These are phyloP conservation scores for Myriosclerotinia scirpicola DNA, from an alignment of 2,329 filamentous ascomycete genomes.

Conservation along the genomic window DNA sequence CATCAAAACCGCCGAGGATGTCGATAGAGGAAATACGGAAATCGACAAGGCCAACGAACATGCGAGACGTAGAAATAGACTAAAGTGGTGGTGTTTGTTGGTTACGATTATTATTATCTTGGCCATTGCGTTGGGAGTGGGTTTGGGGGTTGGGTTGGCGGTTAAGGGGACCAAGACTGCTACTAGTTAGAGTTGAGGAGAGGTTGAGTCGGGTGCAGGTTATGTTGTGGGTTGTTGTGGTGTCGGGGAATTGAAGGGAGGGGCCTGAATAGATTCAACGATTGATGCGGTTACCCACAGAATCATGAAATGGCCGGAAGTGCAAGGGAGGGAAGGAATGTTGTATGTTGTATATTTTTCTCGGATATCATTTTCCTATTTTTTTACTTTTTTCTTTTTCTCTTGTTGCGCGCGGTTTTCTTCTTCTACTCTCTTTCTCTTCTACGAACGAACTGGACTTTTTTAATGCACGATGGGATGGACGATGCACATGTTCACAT, in stretches of 20 bases:
- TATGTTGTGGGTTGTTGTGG: not conserved
- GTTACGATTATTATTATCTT: conserved; percentile 60
- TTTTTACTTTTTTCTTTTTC: not conserved
- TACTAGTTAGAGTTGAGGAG: not conserved
- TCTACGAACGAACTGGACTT: conserved; percentile 10
- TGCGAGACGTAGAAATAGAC: conserved; percentile 66
- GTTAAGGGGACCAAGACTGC: conserved; percentile 27
- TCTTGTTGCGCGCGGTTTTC: not conserved
- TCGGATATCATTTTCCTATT: conserved; percentile 5
- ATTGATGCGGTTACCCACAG: conserved; percentile 1
- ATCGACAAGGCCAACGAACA: conserved; percentile 66
- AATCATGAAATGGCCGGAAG: not conserved
- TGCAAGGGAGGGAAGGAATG: not conserved
- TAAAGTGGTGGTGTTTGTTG: conserved; percentile 79
- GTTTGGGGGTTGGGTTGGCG: conserved; percentile 41
- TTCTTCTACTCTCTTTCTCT: not conserved
- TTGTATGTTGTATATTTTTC: conserved; percentile 22
- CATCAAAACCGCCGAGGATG: conserved; percentile 62
- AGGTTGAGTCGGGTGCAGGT: no score
- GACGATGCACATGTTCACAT: conserved; percentile 4
- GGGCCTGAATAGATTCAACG: conserved; percentile 8
- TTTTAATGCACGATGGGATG: conserved; percentile 17
- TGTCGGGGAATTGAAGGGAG: conserved; percentile 12
- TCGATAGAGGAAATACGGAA: conserved; percentile 68
- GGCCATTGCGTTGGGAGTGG: conserved; percentile 55